Evolutionary conservation across 192 early-diverging fungal species (phyloP), one percentile per base, ranked within the genome.

Genomic region (Tieghemiomyces parasiticus): DNA sequence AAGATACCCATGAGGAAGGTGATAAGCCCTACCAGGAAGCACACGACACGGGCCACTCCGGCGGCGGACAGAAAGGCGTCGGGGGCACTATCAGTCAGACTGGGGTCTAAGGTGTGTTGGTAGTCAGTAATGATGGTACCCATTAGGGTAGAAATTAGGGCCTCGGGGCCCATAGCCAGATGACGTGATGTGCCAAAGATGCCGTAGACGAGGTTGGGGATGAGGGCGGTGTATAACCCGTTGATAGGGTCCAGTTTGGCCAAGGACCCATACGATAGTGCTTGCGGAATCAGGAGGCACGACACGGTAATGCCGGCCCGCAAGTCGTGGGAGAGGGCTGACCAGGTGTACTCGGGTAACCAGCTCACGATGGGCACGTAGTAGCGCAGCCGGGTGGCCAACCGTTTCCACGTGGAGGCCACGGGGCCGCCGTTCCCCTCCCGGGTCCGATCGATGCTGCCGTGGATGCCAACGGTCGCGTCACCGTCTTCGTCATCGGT

Each of bases 1-100:
- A 99, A 89, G 71, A 97, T 86, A 10, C 96, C 96, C 62, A 99
- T 71, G 26, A 86, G 68, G 69, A 93, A 93, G 3, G 93, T 94
- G 60, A 96, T 89, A 12, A 92, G 53, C 6, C 96, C 96, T n/a
- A 95, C 88, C 70, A 93, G 82, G 12, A 96, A 72, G 1, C 80
- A 81, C 61, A 97, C 70, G n/a, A 82, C 63, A 38, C 78, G 81
- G 16, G 90, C 87, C 59, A 87, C 78, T 2, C 80, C 74, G 8
- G 76, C 64, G 38, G 74, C 68, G 45, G 67, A 75, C 2, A 73
- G 64, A 19, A 73, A 69, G 35, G 56, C 65, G 56, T 74, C 62
- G 2, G 76, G 66, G 58, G 80, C 74, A 61, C 62, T 59, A n/a
- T 65, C 65, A 60, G 46, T 61, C 14, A 52, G 63, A 13, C 59